These are phyloP conservation scores for Moesziomyces globuligerus DNA, from an alignment of 1,284 basidiomycete species.

Conservation along the genomic window DNA sequence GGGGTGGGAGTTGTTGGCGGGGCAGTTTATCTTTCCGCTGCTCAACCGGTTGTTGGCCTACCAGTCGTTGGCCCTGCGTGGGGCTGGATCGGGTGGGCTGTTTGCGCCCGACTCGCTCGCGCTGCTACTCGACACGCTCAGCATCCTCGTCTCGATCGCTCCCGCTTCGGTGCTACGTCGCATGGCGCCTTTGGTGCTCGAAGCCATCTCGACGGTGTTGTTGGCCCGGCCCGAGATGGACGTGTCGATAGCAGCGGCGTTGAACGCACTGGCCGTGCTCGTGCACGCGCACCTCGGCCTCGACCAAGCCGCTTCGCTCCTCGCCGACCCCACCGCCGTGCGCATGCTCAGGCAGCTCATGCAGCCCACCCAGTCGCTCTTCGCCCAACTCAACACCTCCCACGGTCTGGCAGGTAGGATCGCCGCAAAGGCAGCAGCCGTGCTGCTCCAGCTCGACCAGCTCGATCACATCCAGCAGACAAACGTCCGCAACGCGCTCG, in stretches of 20 bases:
- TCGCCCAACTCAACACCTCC: background rate
- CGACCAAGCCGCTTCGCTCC: background rate
- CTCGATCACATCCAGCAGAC: conserved; percentile 4
- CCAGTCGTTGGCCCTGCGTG: conserved; percentile 52
- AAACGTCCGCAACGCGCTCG: background rate
- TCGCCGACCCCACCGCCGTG: conserved; percentile 79
- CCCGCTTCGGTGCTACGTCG: background rate
- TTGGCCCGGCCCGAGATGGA: background rate
- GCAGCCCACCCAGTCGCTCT: conserved; percentile 86
- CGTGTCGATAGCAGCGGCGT: background rate
- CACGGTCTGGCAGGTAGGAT: conserved; percentile 3
- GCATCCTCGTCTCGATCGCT: conserved; percentile 72
- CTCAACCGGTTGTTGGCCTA: conserved; percentile 84
- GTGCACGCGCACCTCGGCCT: background rate
- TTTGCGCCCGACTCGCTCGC: conserved; percentile 79
- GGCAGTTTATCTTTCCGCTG: conserved; percentile 76
- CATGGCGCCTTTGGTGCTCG: conserved; percentile 2
- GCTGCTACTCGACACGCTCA: conserved; percentile 79
- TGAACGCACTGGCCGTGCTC: conserved; percentile 8
- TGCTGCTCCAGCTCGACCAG: conserved; percentile 20
- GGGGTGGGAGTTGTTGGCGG: conserved; percentile 32
- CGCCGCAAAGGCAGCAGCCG: conserved; percentile 9
- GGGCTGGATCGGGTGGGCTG: conserved; percentile 74
- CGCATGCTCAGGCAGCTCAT: conserved; percentile 95
- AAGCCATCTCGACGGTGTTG: background rate